phyloP scores from a whole-genome alignment of 257 asterid genomes.

The Ophiorrhiza pumila region DNA sequence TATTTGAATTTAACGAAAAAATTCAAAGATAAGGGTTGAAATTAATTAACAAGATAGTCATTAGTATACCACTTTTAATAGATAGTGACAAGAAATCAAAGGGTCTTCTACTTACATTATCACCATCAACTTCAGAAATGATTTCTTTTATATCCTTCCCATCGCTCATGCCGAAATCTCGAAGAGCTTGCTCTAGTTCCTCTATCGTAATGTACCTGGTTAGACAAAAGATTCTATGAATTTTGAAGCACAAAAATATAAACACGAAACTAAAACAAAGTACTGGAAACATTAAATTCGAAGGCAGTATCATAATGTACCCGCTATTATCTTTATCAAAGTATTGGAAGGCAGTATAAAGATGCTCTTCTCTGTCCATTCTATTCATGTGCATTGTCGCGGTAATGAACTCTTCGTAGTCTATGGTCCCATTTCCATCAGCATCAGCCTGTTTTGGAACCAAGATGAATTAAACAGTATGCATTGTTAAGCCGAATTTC shows the following conservation, averaged over 20 bases:
- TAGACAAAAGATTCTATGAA: not conserved
- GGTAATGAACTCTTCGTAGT: constrained; percentile 91
- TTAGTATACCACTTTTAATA: too few relatives aligned
- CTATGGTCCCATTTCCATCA: constrained; percentile 96
- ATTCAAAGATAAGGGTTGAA: too few relatives aligned
- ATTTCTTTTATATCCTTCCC: constrained; percentile 68
- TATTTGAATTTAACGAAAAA: too few relatives aligned
- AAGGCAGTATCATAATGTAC: too few relatives aligned
- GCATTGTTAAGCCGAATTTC: too few relatives aligned
- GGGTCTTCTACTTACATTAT: constrained; percentile 42
- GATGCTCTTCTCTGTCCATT: constrained; percentile 98
- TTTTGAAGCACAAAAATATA: not conserved
- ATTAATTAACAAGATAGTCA: too few relatives aligned
- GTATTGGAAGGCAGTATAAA: constrained; percentile 93
- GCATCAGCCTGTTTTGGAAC: constrained; percentile 65
- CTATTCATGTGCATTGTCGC: constrained; percentile 97
- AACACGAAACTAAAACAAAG: not conserved
- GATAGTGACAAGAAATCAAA: too few relatives aligned
- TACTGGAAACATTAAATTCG: too few relatives aligned
- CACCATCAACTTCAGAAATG: constrained; percentile 70
- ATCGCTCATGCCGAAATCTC: constrained; percentile 67
- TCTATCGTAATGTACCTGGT: constrained; percentile 69
- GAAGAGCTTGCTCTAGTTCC: constrained; percentile 79
- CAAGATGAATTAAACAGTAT: not conserved
- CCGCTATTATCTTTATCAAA: constrained; percentile 97